Evolutionary conservation across 2,329 filamentous ascomycete species (phyloP), one percentile per base, ranked within the genome.

Genomic region (Claviceps quebecensis): DNA sequence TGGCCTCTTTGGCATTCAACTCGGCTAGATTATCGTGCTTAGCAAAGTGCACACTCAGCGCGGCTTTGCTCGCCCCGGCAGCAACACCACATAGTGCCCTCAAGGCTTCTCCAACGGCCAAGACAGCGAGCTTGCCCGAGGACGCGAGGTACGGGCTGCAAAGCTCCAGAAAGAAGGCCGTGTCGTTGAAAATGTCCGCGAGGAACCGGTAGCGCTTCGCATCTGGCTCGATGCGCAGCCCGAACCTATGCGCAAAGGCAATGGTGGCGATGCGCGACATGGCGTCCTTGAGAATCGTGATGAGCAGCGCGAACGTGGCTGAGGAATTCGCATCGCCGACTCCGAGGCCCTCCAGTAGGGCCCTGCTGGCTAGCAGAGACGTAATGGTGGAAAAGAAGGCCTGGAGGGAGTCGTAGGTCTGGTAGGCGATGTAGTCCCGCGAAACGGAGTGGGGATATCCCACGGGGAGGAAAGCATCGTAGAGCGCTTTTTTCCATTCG

Each of bases 1-100:
- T 94, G 13, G 89, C 89, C 64, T 97, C 91, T 76, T 95, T 83
- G 52, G 91, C 90, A 68, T 96, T 97, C 52, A 98, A 74, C 66
- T 97, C 91, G 1, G 87, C 91, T 45, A 97, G 69, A 65, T 96
- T 97, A 39, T 88, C 87, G 63, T 82, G 81, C 57, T 75, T 80
- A 8, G 91, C 89, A 72, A 98, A 97, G 68, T 98, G 93, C 11
- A 87, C 86, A 63, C 87, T 93, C 58, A 98, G 69, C 55, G 86
- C 90, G 2, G 91, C 91, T 67, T 97, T 97, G 56, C 87, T 86
- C 51, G 87, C 89, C 13, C 86, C 88, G 0, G 88, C 91, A 0
- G 91, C 87, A 5, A 97, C 89, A 26, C 91, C 93, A 62, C 93
- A 97, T 0, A 96, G 69, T 0, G 76, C 72, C 2, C 77, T 69